These are phyloP conservation scores for Taphrina pruni DNA, from an alignment of 1,139 yeast genomes.

Conservation along the genomic window DNA sequence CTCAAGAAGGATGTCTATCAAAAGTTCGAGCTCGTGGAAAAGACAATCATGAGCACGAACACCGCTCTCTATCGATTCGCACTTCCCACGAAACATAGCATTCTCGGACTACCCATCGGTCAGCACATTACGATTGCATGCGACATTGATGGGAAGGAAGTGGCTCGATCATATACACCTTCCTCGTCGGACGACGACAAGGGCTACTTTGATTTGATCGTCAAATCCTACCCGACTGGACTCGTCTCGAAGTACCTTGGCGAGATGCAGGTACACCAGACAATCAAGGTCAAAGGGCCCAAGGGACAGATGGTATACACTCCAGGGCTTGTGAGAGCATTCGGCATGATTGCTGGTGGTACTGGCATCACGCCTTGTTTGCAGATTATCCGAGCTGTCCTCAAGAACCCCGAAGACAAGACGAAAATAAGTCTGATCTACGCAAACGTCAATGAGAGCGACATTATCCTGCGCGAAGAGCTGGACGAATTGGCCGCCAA, in stretches of 20 bases:
- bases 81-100: conserved; percentile 74
- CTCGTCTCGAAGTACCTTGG: conserved; percentile 81
- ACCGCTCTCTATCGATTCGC: conserved; percentile 64
- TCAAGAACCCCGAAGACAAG: conserved; percentile 73
- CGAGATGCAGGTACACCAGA: conserved; percentile 69
- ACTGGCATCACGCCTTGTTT: conserved; percentile 92
- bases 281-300: conserved; percentile 84
- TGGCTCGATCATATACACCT: conserved; percentile 92
- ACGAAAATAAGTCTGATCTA: conserved; percentile 75
- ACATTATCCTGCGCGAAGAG: conserved; percentile 78
- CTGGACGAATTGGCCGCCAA: conserved; percentile 69
- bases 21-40: conserved; percentile 82
- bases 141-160: conserved; percentile 75
- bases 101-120: conserved; percentile 91
- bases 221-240: conserved; percentile 89
- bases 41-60: conserved; percentile 55
- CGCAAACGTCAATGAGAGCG: conserved; percentile 79
- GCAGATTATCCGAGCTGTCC: conserved; percentile 82
- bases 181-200: conserved; percentile 78
- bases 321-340: conserved; percentile 75
- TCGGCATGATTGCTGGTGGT: conserved; percentile 95
- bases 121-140: conserved; percentile 73
- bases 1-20: conserved; percentile 71
- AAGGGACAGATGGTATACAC: conserved; percentile 87
- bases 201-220: conserved; percentile 87